Evolutionary conservation across 1,284 basidiomycete genomes (phyloP).

Genomic region (Athelia sp.): DNA sequence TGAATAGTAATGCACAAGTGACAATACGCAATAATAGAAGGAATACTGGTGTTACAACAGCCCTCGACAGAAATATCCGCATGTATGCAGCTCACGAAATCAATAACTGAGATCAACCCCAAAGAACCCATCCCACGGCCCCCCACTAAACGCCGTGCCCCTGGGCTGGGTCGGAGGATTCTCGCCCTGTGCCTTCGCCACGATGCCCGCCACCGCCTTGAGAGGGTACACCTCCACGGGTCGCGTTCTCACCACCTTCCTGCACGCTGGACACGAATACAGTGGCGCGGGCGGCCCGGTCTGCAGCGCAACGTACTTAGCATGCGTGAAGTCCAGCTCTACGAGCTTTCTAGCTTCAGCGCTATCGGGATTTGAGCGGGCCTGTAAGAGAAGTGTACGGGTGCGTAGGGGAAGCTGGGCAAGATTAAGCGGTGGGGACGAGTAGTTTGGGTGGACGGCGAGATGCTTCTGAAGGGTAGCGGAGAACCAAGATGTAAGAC

Average conservation of each 20-base stretch:
- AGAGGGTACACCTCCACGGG: slow-evolving; percentile 58
- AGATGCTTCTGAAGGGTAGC: slow-evolving; percentile 46
- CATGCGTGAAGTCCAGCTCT: slow-evolving; percentile 21
- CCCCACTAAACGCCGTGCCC: slow-evolving; percentile 8
- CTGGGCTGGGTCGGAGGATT: slow-evolving; percentile 28
- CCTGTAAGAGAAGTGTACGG: background rate
- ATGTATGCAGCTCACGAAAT: no score
- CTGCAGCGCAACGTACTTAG: no score
- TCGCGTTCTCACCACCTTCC: slow-evolving; percentile 37
- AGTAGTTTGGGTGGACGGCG: slow-evolving; percentile 39
- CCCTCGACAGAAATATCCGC: no score
- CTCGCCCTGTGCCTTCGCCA: slow-evolving; percentile 44
- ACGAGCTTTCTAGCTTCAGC: slow-evolving; percentile 16
- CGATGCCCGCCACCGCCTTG: slow-evolving; percentile 46
- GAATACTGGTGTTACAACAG: no score
- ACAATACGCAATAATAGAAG: no score
- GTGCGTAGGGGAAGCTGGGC: slow-evolving; percentile 11
- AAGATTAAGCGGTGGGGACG: slow-evolving; percentile 19
- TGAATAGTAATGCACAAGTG: no score
- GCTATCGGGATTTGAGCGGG: slow-evolving; percentile 19
- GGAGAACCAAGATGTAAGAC: slow-evolving; percentile 64
- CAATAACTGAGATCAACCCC: background rate
- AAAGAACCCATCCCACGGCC: slow-evolving; percentile 54
- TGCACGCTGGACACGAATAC: slow-evolving; percentile 66
- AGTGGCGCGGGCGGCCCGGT: slow-evolving; percentile 31